Base-by-base conservation (phyloP, 129 eudicot species). In the carrot (Daucus carota) region DNA sequence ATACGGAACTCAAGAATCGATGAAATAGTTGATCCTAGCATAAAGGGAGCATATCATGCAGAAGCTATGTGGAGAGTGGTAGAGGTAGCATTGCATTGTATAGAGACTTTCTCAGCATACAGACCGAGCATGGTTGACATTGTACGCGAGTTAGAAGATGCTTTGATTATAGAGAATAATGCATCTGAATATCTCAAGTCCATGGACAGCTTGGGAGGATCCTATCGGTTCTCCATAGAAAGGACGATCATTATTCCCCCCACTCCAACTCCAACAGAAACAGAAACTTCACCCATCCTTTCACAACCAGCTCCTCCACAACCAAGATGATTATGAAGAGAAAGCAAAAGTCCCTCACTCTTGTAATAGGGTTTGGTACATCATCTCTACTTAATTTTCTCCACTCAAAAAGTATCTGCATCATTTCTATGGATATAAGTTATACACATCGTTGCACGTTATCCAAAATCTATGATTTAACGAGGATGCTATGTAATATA, bases 1-100 rank as follows among this genome's bases (percentile, higher is more conserved):
- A 89, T 92, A 85, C 87, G 88, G 79, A 87, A 84, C 84, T 85
- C 97, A n/a, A 84, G 84, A 81, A 82, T 92, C 13, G 97, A 92
- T 43, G 95, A 92, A 77, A 86, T 92, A 72, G 95, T 89, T 81
- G 97, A 92, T 82, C 90, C 95, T 41, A 87, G 79, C 78, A 87
- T 92, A 76, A 89, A 89, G 77, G 92, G 97, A 62, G 90, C 89
- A 44, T 92, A 92, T 79, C 97, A 92, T 57, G 88, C 88, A 32
- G 97, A 92, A 75, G 97, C 97, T 52, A 83, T 92, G 95, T 92
- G 95, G 95, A 87, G 97, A 78, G 92, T 92, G 63, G 88, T 92
- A 78, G 97, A 92, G 86, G 95, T 92, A 40, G 92, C 95, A 78
- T 73, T 92, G 76, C 92, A 92, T 73, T 92, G 97, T 67, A 86